Base-by-base conservation (phyloP, 345 rosid species). In the Balakata baccata region DNA sequence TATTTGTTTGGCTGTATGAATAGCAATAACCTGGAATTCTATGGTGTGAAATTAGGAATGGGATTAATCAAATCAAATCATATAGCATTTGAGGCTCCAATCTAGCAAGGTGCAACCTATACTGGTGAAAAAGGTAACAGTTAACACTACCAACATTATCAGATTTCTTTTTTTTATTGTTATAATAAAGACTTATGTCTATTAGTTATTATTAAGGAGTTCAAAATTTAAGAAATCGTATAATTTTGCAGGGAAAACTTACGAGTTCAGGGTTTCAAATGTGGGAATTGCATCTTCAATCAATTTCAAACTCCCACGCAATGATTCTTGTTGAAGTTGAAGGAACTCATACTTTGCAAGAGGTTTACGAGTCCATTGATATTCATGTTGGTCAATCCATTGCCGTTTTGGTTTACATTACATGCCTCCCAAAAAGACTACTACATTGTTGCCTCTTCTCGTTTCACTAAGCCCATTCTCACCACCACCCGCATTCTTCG, bases 291-390 rank as follows among this genome's bases (percentile, higher is more conserved):
- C 87, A 5, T 84, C 89, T 57, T 86, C 98, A 7, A 79, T 92
- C 59, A 94, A 94, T 77, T 89, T 94, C 83, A 85, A 93, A 79
- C 86, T 94, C 81, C 97, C 97, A 92, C 69, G 20, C 71, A 34
- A 66, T 94, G 91, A 84, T 57, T 22, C 89, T 94, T 10, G 81
- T 90, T 22, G 98, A 94, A 84, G 97, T 92, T 18, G 98, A 90
- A 87, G 97, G 98, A 4, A 84, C 94, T 68, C 97, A 94, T 71
- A 84, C 89, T 1, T 53, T 90, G 69, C 91, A 92, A 53, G 95
- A 90, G 69, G 68, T 17, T 8, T 94, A 92, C 43, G 87, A 85
- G 51, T 85, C 90, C 6, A 81, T 94, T 29, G 98, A 94, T 64
- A 84, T 94, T 64, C 97, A 94, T 70, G 85, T 75, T 41, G 97